Base-by-base conservation (phyloP, 73 alveolate genomes). In the Paramecium pentaurelia region DNA sequence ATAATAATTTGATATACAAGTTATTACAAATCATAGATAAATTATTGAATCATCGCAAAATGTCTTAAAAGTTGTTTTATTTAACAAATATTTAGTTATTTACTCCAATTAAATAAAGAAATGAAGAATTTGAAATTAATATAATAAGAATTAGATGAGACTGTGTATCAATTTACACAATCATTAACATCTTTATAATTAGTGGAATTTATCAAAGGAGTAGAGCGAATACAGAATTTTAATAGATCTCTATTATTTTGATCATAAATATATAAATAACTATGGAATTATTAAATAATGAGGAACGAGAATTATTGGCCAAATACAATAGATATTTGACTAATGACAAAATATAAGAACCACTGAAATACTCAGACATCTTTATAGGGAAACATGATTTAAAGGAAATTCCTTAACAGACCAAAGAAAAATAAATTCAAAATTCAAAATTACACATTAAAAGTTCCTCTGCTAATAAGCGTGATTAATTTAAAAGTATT, bases 11-110 rank as follows among this genome's bases (percentile, higher is more conserved):
- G 44, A 77, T 37, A n/a, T 77, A 77, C 44, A 77, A 77, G 22
- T 25, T 77, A 40, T 18, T 77, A 4, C 89, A 73, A 32, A 77
- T 59, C 6, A 77, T 77, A 10, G 89, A 77, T 77, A 77, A 77
- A 77, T 36, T 77, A 40, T 14, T 77, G 16, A 77, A 44, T 20
- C 89, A 77, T 77, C 32, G 89, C 5, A 77, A 37, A 20, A 42
- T 34, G 27, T 40, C 89, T 14, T 40, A 77, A 44, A 77, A 16
- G 89, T 77, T 12, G 6, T 14, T 1, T 47, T 49, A 49, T 14
- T 14, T 3, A 0, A 49, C 16, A 40, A 10, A 71, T 49, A 49
- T 32, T 25, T 71, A 71, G 86, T 12, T 30, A 22, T n/a, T 71
- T 71, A 71, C 6, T 11, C 8, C 16, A 71, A 34, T 34, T 71